phyloP scores from a whole-genome alignment of 2,329 filamentous ascomycete genomes.

The Penicillium occitanis region DNA sequence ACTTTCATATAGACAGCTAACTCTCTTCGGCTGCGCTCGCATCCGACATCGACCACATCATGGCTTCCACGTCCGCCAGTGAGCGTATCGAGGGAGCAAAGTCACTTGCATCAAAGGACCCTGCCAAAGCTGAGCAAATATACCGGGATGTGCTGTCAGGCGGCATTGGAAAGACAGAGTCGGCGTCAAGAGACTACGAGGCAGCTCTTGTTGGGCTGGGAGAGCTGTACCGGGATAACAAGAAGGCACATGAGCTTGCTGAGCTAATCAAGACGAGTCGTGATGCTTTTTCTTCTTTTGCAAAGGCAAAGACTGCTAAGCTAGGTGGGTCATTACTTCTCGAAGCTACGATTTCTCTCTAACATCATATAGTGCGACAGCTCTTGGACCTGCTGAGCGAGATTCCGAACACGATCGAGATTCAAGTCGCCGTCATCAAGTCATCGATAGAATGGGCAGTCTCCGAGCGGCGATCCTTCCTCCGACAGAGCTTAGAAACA shows the following conservation, averaged over 20 bases:
- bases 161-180: conserved; percentile 79
- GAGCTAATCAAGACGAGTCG: conserved; percentile 87
- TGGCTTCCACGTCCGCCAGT: conserved; percentile 55
- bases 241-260: conserved; percentile 79
- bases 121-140: conserved; percentile 77
- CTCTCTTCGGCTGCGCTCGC: not conserved
- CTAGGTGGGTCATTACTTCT: conserved; percentile 65
- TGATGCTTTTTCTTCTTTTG: conserved; percentile 89
- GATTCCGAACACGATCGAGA: conserved; percentile 92
- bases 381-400: conserved; percentile 91
- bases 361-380: conserved; percentile 71
- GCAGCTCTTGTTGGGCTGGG: conserved; percentile 82
- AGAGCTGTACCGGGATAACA: conserved; percentile 82
- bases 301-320: conserved; percentile 98
- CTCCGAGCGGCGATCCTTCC: conserved; percentile 88
- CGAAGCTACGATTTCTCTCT: not conserved
- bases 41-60: conserved; percentile 31
- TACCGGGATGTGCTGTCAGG: conserved; percentile 89
- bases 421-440: conserved; percentile 92
- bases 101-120: conserved; percentile 75
- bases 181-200: conserved; percentile 88
- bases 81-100: conserved; percentile 84
- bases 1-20: conserved; percentile 20
- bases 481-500: conserved; percentile 96
- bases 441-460: conserved; percentile 99